phyloP scores from a whole-genome alignment of 176 grass and related monocot species.

The Lolium perenne region DNA sequence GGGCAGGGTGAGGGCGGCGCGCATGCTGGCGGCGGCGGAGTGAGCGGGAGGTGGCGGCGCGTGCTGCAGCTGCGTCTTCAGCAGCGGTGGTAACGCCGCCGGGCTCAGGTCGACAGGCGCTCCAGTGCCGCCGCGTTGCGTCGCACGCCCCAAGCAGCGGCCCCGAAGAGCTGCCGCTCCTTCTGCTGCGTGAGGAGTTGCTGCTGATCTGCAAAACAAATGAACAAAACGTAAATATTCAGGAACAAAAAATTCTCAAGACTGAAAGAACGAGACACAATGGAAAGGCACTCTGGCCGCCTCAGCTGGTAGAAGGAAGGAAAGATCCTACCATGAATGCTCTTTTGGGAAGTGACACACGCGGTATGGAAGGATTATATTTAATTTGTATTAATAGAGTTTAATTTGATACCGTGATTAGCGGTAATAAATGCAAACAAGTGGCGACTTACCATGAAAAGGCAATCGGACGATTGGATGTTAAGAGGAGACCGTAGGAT shows the following conservation, averaged over 20 bases:
- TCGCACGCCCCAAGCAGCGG: conserved; percentile 20
- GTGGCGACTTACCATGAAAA: too few relatives aligned
- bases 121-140: neutral
- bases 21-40: conserved; percentile 41
- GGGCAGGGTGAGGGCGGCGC: conserved; percentile 54
- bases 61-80: conserved; percentile 47
- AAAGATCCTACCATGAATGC: too few relatives aligned
- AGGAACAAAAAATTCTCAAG: neutral
- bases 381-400: too few relatives aligned
- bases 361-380: too few relatives aligned
- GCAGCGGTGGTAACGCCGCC: conserved; percentile 61
- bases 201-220: conserved; percentile 63
- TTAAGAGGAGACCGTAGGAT: too few relatives aligned
- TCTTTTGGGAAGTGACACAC: too few relatives aligned
- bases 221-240: neutral
- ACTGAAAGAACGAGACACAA: neutral
- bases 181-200: conserved; percentile 70
- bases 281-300: conserved; percentile 58
- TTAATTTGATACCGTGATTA: too few relatives aligned
- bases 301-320: neutral
- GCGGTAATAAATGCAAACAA: too few relatives aligned
- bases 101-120: conserved; percentile 46
- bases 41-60: neutral
- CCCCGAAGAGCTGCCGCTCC: conserved; percentile 49
- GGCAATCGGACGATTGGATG: too few relatives aligned